Conservation (phyloP, 208 protist species). For the Phytomonas sp. region DNA sequence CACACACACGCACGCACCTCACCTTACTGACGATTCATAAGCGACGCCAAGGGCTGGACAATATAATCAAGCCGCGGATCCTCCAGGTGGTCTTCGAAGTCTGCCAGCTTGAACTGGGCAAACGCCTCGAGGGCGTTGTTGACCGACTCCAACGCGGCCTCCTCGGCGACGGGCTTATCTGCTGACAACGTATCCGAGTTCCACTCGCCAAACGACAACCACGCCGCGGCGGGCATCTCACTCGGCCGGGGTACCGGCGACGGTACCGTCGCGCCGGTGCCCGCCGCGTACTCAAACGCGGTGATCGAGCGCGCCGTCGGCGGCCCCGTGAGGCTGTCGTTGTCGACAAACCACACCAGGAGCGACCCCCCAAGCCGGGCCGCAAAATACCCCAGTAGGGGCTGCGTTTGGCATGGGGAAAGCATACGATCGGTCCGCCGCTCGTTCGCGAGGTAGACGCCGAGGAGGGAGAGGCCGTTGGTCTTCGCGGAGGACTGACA, state of each 20-base stretch:
- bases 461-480: conserved; percentile 56
- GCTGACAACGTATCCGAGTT: conserved; percentile 66
- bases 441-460: conserved; percentile 81
- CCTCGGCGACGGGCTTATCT: conserved; percentile 28
- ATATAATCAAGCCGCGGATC: conserved; percentile 68
- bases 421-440: conserved; percentile 45
- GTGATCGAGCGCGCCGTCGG: conserved; percentile 32
- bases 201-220: conserved; percentile 58
- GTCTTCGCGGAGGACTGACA: conserved; percentile 55
- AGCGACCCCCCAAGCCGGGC: conserved; percentile 20
- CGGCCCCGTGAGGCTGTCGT: conserved; percentile 49
- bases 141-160: conserved; percentile 45
- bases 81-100: conserved; percentile 86
- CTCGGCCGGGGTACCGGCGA: neutral
- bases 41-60: conserved; percentile 45
- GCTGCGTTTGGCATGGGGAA: conserved; percentile 22
- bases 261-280: conserved; percentile 8
- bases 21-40: conserved; percentile 32
- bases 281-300: conserved; percentile 18
- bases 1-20: neutral
- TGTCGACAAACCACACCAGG: conserved; percentile 58
- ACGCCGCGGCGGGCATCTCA: conserved; percentile 12
- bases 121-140: conserved; percentile 65
- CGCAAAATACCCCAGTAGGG: conserved; percentile 33
- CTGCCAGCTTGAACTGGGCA: conserved; percentile 62